A percentile compares a stretch with the other conserved stretches of the same genome.
Conservation (phyloP, 2,329 filamentous ascomycete genomes). For the Phaeosphaeriaceae sp. region DNA sequence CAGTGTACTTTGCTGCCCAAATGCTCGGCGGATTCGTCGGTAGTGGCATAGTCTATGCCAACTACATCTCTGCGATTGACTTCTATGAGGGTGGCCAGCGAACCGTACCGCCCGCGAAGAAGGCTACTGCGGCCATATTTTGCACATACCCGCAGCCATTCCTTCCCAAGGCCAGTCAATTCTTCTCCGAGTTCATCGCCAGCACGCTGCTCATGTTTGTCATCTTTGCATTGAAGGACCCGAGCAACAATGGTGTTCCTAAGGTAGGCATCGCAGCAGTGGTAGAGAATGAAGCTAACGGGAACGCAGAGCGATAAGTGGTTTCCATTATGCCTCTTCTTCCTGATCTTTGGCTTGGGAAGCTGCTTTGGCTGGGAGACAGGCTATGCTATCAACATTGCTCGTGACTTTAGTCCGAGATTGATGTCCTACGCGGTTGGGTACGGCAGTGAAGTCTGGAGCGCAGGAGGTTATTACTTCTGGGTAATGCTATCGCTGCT, state of each 20-base stretch:
- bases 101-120: slow-evolving; percentile 64
- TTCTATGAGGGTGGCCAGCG: slow-evolving; percentile 68
- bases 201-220: slow-evolving; percentile 73
- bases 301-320: slow-evolving; percentile 37
- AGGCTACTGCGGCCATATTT: slow-evolving; percentile 73
- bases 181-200: slow-evolving; percentile 76
- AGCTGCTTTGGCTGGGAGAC: slow-evolving; percentile 79
- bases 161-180: slow-evolving; percentile 70
- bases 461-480: slow-evolving; percentile 73
- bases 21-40: slow-evolving; percentile 71
- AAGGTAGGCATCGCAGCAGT: slow-evolving; percentile 23
- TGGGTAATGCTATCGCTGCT: slow-evolving; percentile 60
- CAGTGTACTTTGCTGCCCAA: slow-evolving; percentile 71
- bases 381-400: slow-evolving; percentile 77
- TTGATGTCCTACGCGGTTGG: slow-evolving; percentile 72
- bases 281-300: not conserved
- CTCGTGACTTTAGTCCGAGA: slow-evolving; percentile 74
- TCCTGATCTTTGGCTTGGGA: slow-evolving; percentile 76
- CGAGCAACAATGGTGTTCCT: slow-evolving; percentile 49
- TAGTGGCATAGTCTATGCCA: slow-evolving; percentile 53
- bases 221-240: slow-evolving; percentile 73
- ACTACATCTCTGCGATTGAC: slow-evolving; percentile 66
- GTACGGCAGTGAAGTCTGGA: slow-evolving; percentile 72
- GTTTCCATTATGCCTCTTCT: slow-evolving; percentile 68
- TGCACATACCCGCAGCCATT: slow-evolving; percentile 74